Evolutionary conservation across 2,329 filamentous ascomycete species (phyloP).

Genomic region (Fusarium sp.): DNA sequence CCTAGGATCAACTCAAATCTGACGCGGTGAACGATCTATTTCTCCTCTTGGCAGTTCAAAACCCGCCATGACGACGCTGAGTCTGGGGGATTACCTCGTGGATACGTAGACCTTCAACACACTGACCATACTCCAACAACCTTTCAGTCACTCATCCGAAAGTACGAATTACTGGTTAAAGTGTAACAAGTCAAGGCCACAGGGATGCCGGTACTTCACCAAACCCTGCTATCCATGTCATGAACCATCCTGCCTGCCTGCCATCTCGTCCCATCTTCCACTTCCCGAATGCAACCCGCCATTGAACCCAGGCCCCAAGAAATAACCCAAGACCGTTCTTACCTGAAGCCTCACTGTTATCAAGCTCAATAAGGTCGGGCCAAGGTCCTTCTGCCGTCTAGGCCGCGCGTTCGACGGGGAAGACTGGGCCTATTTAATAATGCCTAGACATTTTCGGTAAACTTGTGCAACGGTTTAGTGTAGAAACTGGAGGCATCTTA

Average conservation of each 20-base stretch:
- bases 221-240: neutral
- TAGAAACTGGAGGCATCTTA: neutral
- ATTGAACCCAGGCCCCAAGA: neutral
- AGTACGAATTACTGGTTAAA: neutral
- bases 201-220: conserved; percentile 4
- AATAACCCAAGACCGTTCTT: neutral
- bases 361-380: conserved; percentile 1
- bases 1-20: conserved; percentile 11
- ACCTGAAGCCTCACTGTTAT: conserved; percentile 22
- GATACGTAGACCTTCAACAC: conserved; percentile 12
- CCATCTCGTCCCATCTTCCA: conserved; percentile 2
- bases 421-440: conserved; percentile 22
- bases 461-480: conserved; percentile 20
- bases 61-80: conserved; percentile 18
- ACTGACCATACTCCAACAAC: conserved; percentile 1
- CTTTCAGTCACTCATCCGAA: conserved; percentile 7
- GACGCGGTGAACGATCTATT: conserved; percentile 8
- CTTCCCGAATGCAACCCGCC: conserved; percentile 14
- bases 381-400: conserved; percentile 5
- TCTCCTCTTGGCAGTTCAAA: conserved; percentile 18
- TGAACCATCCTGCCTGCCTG: neutral
- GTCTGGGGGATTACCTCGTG: conserved; percentile 6
- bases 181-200: neutral
- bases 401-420: conserved; percentile 42
- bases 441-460: conserved; percentile 25